Conservation (phyloP, 768 basidiomycete species). For the Suillus ampliporus region DNA sequence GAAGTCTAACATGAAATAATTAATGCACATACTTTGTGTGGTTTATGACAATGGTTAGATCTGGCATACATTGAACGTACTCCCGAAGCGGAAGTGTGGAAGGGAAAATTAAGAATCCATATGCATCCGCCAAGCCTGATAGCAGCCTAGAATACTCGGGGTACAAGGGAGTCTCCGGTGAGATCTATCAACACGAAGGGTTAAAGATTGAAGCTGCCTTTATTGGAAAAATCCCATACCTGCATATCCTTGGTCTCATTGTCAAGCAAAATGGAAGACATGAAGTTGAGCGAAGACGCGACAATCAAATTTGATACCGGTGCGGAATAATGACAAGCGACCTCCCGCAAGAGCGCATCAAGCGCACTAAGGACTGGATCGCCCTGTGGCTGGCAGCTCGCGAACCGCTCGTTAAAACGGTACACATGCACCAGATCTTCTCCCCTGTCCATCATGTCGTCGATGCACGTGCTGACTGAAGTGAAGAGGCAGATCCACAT, state of each 20-base stretch:
- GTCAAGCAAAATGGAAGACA: slow-evolving; percentile 42
- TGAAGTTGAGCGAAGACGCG: slow-evolving; percentile 40
- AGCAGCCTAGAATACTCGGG: slow-evolving; percentile 31
- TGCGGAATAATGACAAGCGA: slow-evolving; percentile 33
- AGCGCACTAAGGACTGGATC: slow-evolving; percentile 40
- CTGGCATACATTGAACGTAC: slow-evolving; percentile 46
- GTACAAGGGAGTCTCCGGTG: slow-evolving; percentile 28
- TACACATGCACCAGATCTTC: slow-evolving; percentile 28
- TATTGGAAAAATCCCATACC: slow-evolving; percentile 17
- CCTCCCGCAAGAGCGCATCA: slow-evolving; percentile 37
- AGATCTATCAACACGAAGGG: slow-evolving; percentile 14
- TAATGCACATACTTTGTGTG: slow-evolving; percentile 42
- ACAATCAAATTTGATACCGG: slow-evolving; percentile 42
- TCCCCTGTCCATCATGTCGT: slow-evolving; percentile 40
- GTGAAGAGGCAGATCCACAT: slow-evolving; percentile 46
- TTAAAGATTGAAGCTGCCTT: background rate
- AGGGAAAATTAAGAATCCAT: slow-evolving; percentile 43
- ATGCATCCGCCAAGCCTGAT: slow-evolving; percentile 44
- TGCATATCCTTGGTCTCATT: slow-evolving; percentile 34
- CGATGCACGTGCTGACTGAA: slow-evolving; percentile 41
- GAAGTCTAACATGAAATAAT: too few species aligned
- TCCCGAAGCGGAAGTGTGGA: slow-evolving; percentile 33
- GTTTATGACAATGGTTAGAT: slow-evolving; percentile 39
- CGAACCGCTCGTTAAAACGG: slow-evolving; percentile 42
- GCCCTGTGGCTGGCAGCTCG: slow-evolving; percentile 32